Evolutionary conservation across 371 early-diverging fungal genomes (phyloP), one percentile per base, ranked within the genome.

Genomic region (Lichtheimia hyalospora): DNA sequence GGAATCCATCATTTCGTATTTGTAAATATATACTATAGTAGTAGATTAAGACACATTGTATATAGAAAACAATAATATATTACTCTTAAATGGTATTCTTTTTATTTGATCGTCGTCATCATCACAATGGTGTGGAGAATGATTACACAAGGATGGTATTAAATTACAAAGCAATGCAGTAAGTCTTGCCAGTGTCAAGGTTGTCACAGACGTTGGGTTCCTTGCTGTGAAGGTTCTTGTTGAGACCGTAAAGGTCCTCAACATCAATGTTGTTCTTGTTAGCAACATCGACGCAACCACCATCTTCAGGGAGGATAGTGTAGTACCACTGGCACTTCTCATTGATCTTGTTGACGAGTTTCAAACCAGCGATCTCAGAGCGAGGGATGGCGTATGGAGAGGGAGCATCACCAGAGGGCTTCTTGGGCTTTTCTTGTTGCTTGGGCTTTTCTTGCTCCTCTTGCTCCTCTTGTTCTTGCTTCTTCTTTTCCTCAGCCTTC

Each of bases 151-250:
- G 6, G 34, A 34, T 34, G 34, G 50, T 21, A 34, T 39, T 39
- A 54, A 18, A 27, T 63, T 62, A 57, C 27, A 62, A 20, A 28
- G 60, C 53, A 48, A 68, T 63, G 40, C 68, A 68, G 63, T 68
- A 68, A 43, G 68, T 55, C 68, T 68, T 68, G 63, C 68, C 68
- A 50, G 50, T 57, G 54, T 68, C 68, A 28, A 68, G 58, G 61
- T 68, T 68, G 58, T 68, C 68, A 42, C 68, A 68, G 24, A 49
- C 24, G 58, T 68, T 58, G 49, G 50, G 56, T n/a, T 58, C 68
- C 16, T 49, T 46, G 49, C 63, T 54, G 59, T 68, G 68, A 16
- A 68, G 63, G 50, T 63, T 63, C 27, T 54, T 46, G 63, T 68
- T 68, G 43, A 51, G 23, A 10, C 2, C 5, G 61, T 68, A 68